phyloP scores from a whole-genome alignment of 2,329 filamentous ascomycete species.

The Alternaria triticina region DNA sequence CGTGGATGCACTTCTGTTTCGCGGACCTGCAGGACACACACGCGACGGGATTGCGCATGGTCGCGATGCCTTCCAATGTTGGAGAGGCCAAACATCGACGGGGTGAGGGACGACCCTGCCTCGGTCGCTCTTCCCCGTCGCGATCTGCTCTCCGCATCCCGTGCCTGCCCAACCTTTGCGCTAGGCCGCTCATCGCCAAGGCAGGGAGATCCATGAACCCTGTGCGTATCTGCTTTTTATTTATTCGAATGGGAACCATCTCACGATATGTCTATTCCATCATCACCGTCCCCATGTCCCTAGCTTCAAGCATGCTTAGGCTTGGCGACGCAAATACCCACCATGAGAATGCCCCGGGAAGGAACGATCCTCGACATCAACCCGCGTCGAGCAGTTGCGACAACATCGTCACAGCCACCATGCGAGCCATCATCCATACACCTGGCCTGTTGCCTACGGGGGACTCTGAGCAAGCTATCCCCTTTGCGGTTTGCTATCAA shows the following conservation, averaged over 20 bases:
- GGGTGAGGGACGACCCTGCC: background rate
- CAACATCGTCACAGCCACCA: background rate
- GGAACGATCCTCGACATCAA: background rate
- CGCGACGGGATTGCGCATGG: constrained; percentile 50
- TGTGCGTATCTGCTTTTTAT: background rate
- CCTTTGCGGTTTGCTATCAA: background rate
- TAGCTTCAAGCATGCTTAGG: background rate
- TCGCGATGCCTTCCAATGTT: background rate
- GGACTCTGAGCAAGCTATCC: background rate
- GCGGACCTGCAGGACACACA: constrained; percentile 48
- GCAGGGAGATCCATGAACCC: background rate
- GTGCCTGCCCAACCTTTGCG: background rate
- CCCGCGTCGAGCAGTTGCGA: background rate
- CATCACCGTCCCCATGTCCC: too few relatives aligned
- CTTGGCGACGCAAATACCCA: background rate
- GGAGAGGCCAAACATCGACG: background rate
- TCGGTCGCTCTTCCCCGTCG: background rate
- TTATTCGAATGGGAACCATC: too few relatives aligned
- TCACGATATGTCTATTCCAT: too few relatives aligned
- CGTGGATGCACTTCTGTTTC: constrained; percentile 50
- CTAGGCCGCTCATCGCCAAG: background rate
- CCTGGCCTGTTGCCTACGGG: background rate
- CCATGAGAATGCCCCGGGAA: background rate
- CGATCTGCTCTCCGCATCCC: constrained; percentile 4
- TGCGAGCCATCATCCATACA: background rate